Evolutionary conservation across 441 rosid species (phyloP), one percentile per base, ranked within the genome.

Genomic region (Metrosideros polymorpha): DNA sequence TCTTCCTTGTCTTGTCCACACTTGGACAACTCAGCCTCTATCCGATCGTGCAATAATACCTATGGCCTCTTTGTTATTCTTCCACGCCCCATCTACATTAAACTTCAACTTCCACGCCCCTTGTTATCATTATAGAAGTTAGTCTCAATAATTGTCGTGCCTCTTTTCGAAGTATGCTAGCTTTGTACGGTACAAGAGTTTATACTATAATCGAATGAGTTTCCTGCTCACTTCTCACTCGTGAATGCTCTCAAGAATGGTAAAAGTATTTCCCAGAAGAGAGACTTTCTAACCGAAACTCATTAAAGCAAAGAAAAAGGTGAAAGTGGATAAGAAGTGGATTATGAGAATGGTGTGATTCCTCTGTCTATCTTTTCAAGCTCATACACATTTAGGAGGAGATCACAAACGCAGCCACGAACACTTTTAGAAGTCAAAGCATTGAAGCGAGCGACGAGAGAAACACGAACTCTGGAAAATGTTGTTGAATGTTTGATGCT

Each of bases 21-120:
- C 63, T 57, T n/a, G 17, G 15, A 57, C 63, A 12, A n/a, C 18
- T 57, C 30, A n/a, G 5, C 13, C 15, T 27, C 29, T 27, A 56
- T n/a, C 17, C 2, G 1, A 57, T n/a, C 14, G 0, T 57, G 32
- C 4, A 3, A n/a, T n/a, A 2, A n/a, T 57, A 27, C 7, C 7
- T 6, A 12, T n/a, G 32, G 63, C 63, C 4, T 17, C 17, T 57
- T 27, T 12, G 17, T 57, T 27, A 5, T 57, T 10, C 29, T 55
- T 55, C 59, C 59, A 54, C 9, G 5, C 57, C 22, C 27, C n/a
- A 3, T 24, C 57, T 22, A 22, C 5, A 54, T 7, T 54, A 54
- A 54, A 54, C 57, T 54, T 22, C 27, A 54, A 54, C 27, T 9
- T 24, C 27, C 6, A 55, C 0, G 17, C 32, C 30, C 30, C n/a